phyloP scores from a whole-genome alignment of 1,284 basidiomycete genomes.

The Heimioporus retisporus region DNA sequence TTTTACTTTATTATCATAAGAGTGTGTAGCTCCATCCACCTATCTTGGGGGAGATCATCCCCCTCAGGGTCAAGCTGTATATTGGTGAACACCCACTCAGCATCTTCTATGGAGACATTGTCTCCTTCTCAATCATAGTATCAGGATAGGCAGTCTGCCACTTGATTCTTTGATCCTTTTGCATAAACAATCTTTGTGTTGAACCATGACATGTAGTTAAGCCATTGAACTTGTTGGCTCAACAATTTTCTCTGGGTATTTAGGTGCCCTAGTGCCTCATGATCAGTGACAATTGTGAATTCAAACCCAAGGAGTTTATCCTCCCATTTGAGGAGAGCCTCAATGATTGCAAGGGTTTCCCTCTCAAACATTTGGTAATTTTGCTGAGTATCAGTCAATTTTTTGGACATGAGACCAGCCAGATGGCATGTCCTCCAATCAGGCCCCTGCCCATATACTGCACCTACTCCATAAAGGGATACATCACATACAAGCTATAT shows the following conservation, averaged over 20 bases:
- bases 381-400: conserved; percentile 8
- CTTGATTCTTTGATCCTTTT: background rate
- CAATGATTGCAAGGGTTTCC: conserved; percentile 8
- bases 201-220: background rate
- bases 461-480: conserved; percentile 48
- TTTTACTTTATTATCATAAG: no score
- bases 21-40: no score
- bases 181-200: background rate
- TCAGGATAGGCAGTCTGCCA: background rate
- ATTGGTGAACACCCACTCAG: no score
- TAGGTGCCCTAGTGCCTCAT: background rate
- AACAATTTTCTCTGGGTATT: background rate
- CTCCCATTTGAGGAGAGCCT: conserved; percentile 1
- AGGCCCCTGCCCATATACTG: conserved; percentile 42
- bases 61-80: no score
- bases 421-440: conserved; percentile 46
- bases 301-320: conserved; percentile 1
- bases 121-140: no score
- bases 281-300: background rate
- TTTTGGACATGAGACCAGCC: conserved; percentile 46
- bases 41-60: background rate
- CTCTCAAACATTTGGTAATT: conserved; percentile 44
- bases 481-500: conserved; percentile 58
- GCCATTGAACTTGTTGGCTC: background rate
- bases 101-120: no score